Evolutionary conservation across 805 yeast species (phyloP).

Genomic region (Hanseniaspora taiwanica): DNA sequence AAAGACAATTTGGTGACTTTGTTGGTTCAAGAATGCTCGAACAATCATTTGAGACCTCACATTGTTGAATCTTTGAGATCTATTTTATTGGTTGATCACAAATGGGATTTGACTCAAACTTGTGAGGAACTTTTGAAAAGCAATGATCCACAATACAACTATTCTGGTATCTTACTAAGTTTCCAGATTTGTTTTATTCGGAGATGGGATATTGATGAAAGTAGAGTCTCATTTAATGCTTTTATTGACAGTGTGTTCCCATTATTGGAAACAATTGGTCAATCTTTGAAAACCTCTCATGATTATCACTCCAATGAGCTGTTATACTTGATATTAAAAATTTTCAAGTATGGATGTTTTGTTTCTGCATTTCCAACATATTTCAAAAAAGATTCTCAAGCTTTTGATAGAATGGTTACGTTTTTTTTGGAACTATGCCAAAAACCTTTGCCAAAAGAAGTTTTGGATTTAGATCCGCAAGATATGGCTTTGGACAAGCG

Average conservation of each 20-base stretch:
- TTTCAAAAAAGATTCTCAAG: conserved; percentile 23
- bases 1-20: conserved; percentile 39
- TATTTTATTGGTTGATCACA: conserved; percentile 33
- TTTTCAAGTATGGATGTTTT: conserved; percentile 49
- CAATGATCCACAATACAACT: conserved; percentile 27
- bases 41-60: conserved; percentile 38
- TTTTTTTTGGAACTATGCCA: conserved; percentile 49
- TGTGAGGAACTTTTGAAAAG: conserved; percentile 25
- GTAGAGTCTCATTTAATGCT: conserved; percentile 34
- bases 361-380: conserved; percentile 42
- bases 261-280: conserved; percentile 39
- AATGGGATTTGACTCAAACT: conserved; percentile 24
- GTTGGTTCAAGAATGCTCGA: conserved; percentile 30
- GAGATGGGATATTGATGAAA: conserved; percentile 40
- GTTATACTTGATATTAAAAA: conserved; percentile 50
- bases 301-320: conserved; percentile 28
- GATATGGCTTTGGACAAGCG: conserved; percentile 35
- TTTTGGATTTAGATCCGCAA: conserved; percentile 33
- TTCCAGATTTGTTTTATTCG: conserved; percentile 42
- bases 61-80: conserved; percentile 42
- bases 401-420: conserved; percentile 46
- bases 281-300: conserved; percentile 18
- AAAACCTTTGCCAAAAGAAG: conserved; percentile 39
- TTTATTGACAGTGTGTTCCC: conserved; percentile 42
- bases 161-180: conserved; percentile 44